Percentiles rank a stretch among this genome's conserved stretches.
Conservation (phyloP, 257 asterid genomes). For the Solanum etuberosum region DNA sequence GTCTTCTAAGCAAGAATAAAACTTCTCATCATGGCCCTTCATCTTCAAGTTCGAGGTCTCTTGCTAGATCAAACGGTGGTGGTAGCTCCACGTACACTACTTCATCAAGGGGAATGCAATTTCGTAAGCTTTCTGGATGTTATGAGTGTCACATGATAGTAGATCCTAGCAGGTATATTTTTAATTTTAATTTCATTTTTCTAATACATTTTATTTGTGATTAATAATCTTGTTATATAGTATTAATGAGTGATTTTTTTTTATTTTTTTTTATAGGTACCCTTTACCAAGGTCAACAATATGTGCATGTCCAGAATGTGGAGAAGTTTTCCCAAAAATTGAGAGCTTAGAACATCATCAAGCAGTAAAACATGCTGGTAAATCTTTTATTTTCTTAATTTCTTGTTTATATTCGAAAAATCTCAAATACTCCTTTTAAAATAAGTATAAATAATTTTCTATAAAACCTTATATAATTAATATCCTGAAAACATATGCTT, state of each 20-base stretch:
- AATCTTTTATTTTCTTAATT: neutral
- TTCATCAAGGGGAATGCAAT: slow-evolving; percentile 57
- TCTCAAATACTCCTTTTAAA: neutral
- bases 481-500: neutral
- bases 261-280: slow-evolving; percentile 26
- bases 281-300: slow-evolving; percentile 71
- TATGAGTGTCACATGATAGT: slow-evolving; percentile 79
- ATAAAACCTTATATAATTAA: neutral
- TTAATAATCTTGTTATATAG: neutral
- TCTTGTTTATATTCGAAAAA: neutral
- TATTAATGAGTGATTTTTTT: neutral
- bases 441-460: neutral
- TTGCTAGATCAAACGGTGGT: slow-evolving; percentile 17
- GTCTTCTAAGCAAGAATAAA: slow-evolving; percentile 42
- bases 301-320: slow-evolving; percentile 79
- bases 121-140: slow-evolving; percentile 84
- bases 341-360: slow-evolving; percentile 90
- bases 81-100: slow-evolving; percentile 11
- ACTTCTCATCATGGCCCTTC: neutral
- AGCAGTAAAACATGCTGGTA: slow-evolving; percentile 90
- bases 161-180: slow-evolving; percentile 60
- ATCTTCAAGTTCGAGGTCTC: slow-evolving; percentile 22
- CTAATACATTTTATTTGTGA: neutral
- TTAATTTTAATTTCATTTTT: neutral
- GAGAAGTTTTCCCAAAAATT: slow-evolving; percentile 80